Evolutionary conservation across 2,329 filamentous ascomycete species (phyloP).

Genomic region (Alternaria infectoria): DNA sequence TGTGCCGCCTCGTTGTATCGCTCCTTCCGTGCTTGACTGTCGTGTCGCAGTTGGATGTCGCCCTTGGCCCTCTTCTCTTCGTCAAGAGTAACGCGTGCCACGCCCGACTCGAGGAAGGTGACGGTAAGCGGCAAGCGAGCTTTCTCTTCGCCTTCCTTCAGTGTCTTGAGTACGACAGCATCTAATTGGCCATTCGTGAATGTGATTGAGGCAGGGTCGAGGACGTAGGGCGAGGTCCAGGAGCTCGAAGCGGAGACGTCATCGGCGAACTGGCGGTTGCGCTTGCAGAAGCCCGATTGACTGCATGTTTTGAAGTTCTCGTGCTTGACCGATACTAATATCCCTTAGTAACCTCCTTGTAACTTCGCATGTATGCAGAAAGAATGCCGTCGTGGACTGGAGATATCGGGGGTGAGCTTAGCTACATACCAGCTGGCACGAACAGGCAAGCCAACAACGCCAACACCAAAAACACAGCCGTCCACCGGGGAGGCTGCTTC

Average conservation of each 20-base stretch:
- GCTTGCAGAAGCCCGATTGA: constrained; percentile 96
- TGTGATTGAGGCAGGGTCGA: constrained; percentile 73
- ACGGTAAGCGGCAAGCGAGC: constrained; percentile 83
- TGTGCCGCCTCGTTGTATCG: constrained; percentile 90
- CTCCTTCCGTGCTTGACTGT: constrained; percentile 85
- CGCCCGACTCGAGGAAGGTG: constrained; percentile 88
- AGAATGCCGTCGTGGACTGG: background rate
- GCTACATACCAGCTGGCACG: constrained; percentile 45
- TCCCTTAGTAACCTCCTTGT: background rate
- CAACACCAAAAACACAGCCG: constrained; percentile 53
- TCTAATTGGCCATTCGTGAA: constrained; percentile 82
- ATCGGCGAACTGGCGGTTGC: constrained; percentile 90
- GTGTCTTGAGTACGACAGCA: constrained; percentile 80
- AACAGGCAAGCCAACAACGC: constrained; percentile 43
- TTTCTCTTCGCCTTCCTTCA: constrained; percentile 68
- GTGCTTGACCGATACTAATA: constrained; percentile 82
- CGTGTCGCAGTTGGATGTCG: constrained; percentile 84
- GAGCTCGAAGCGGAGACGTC: constrained; percentile 68
- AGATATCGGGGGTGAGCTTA: constrained; percentile 1
- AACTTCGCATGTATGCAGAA: background rate
- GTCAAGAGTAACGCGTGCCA: constrained; percentile 85
- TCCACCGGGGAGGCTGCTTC: constrained; percentile 64
- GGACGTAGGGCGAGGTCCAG: constrained; percentile 82
- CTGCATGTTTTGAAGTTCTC: constrained; percentile 97
- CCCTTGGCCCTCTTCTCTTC: constrained; percentile 90